Percentiles rank a stretch among this genome's conserved stretches.
phyloP scores from a whole-genome alignment of 345 rosid species.

The Eucalyptus globulus region DNA sequence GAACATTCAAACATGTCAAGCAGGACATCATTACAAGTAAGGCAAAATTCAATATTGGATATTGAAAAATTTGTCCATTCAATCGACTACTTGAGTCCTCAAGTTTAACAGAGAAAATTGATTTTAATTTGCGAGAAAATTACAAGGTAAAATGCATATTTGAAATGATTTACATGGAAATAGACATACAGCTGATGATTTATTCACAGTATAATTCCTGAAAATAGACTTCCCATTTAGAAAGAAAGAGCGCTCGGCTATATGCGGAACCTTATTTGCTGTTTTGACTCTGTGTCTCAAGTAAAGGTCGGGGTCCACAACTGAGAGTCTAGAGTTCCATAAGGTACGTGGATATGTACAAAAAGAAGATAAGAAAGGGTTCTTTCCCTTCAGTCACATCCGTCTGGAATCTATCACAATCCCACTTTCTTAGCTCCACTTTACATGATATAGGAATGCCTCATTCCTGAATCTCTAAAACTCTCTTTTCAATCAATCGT shows the following conservation, averaged over 20 bases:
- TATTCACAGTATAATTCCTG: too few species aligned
- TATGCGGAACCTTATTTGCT: neutral
- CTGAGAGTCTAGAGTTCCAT: accelerated
- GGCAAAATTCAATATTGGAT: neutral
- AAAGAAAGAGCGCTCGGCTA: neutral
- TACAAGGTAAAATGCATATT: neutral
- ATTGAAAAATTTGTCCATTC: neutral
- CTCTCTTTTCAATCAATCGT: neutral
- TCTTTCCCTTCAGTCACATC: neutral
- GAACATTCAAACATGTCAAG: neutral
- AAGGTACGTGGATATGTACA: neutral
- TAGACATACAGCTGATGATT: neutral
- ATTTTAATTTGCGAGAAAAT: too few species aligned
- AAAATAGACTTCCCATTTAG: neutral
- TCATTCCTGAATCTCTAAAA: neutral
- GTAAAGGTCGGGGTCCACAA: neutral
- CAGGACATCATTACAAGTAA: neutral
- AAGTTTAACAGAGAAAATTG: neutral
- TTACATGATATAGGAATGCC: too few species aligned
- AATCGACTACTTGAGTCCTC: neutral
- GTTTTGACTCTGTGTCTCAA: neutral
- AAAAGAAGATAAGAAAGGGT: neutral
- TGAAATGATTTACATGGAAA: neutral
- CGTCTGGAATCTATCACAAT: neutral
- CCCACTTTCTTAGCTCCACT: neutral